Evolutionary conservation across 441 rosid genomes (phyloP), one percentile per base, ranked within the genome.

Genomic region (Croton setiger): DNA sequence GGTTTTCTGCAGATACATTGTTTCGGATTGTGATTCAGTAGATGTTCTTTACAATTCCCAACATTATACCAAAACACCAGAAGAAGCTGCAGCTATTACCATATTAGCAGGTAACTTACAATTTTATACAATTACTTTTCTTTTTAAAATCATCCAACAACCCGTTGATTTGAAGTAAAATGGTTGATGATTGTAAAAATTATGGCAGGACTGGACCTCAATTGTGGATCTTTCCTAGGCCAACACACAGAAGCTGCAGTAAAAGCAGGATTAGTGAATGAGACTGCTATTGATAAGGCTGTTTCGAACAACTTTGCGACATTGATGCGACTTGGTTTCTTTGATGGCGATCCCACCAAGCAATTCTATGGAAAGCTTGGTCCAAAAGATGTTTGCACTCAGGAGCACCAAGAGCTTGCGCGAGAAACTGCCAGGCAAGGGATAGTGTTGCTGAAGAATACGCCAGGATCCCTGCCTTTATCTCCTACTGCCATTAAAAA

Each of bases 361-460:
- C 93, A 86, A 53, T 36, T 67, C 1, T 93, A 90, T 15, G 97
- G 98, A 5, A 82, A 81, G 13, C 83, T 93, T 13, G 98, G 98
- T 43, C 97, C 96, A 4, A 78, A 80, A n/a, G 97, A 93, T 57
- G 98, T 90, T 1, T 93, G 98, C 65, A 88, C 97, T 2, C 47
- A 75, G 1, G 78, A 68, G 55, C 72, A 93, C 73, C 96, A 88
- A 72, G 94, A 88, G 53, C 79, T 93, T 20, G 97, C 97, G 13
- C 89, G 83, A 0, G 92, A 93, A 68, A 90, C 97, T 0, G 96
- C 97, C 0, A 85, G 98, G 76, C 96, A 93, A 78, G 98, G 98
- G 59, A 93, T 93, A 14, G 98, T 93, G 9, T 66, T 93, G 65
- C 91, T 93, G 0, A 88, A 93, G 78, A 93, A 90, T 86, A 57